phyloP scores from a whole-genome alignment of 352 stramenopile species.

The Pythium phragmitis region DNA sequence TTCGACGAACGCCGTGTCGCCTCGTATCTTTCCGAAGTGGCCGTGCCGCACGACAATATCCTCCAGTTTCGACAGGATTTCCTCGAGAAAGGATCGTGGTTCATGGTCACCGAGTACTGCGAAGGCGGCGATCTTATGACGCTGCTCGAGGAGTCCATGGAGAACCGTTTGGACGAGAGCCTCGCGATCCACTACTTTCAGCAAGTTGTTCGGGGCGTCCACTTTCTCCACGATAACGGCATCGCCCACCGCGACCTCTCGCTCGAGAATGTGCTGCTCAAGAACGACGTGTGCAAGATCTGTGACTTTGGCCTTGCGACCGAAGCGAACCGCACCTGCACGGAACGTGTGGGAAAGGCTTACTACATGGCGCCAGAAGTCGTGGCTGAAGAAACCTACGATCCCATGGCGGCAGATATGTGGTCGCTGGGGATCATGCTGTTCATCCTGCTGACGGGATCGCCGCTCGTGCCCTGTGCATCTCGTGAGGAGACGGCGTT shows the following conservation, averaged over 20 bases:
- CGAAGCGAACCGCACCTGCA: slow-evolving; percentile 19
- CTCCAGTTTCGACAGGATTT: slow-evolving; percentile 50
- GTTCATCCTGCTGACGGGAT: slow-evolving; percentile 68
- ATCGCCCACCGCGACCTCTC: slow-evolving; percentile 55
- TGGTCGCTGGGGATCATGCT: slow-evolving; percentile 69
- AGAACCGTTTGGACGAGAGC: slow-evolving; percentile 16
- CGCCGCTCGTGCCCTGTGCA: slow-evolving; percentile 41
- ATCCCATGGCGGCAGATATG: slow-evolving; percentile 48
- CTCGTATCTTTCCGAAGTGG: slow-evolving; percentile 30
- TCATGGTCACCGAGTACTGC: slow-evolving; percentile 62
- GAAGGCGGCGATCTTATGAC: slow-evolving; percentile 38
- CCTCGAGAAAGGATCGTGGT: slow-evolving; percentile 39
- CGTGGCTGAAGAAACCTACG: slow-evolving; percentile 38
- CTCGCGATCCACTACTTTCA: slow-evolving; percentile 33
- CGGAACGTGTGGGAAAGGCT: slow-evolving; percentile 51
- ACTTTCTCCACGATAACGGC: slow-evolving; percentile 42
- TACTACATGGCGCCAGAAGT: slow-evolving; percentile 71
- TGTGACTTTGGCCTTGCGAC: slow-evolving; percentile 58
- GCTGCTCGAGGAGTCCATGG: slow-evolving; percentile 22
- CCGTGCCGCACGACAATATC: slow-evolving; percentile 44
- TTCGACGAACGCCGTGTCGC: slow-evolving; percentile 36
- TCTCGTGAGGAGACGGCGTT: slow-evolving; percentile 34
- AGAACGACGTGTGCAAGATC: slow-evolving; percentile 42
- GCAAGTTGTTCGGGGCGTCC: slow-evolving; percentile 39
- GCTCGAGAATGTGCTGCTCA: slow-evolving; percentile 49